Conservation (phyloP, 2,329 filamentous ascomycete species). For the Phaeosphaeriaceae sp. region DNA sequence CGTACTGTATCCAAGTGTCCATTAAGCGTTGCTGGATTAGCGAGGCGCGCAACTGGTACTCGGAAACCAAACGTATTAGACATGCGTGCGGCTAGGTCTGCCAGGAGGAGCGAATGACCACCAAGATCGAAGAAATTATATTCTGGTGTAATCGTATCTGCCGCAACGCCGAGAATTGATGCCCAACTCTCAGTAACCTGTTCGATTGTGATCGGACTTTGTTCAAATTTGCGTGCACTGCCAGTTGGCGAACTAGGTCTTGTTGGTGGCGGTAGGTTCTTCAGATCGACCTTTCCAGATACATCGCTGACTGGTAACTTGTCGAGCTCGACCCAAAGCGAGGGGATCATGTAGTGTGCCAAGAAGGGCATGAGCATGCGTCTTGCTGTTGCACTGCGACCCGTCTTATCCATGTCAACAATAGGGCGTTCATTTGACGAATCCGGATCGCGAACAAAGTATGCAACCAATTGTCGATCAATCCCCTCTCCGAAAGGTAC, state of each 20-base stretch:
- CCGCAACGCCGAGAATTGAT: constrained; percentile 69
- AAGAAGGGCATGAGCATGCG: constrained; percentile 69
- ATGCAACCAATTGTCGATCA: constrained; percentile 76
- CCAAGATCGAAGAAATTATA: constrained; percentile 84
- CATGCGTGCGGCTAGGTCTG: constrained; percentile 74
- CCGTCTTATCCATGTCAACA: constrained; percentile 71
- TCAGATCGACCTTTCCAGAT: constrained; percentile 79
- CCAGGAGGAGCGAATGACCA: constrained; percentile 78
- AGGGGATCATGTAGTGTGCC: constrained; percentile 84
- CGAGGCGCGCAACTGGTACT: constrained; percentile 73
- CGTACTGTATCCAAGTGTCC: constrained; percentile 76
- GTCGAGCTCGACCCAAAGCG: constrained; percentile 76
- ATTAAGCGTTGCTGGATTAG: constrained; percentile 72
- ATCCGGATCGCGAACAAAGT: constrained; percentile 73
- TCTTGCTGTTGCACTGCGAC: constrained; percentile 73
- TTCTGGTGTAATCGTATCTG: constrained; percentile 67
- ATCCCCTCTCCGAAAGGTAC: constrained; percentile 77
- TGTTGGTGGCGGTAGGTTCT: constrained; percentile 71
- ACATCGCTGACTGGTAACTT: constrained; percentile 77
- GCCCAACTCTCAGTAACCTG: constrained; percentile 77
- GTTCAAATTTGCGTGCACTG: constrained; percentile 57
- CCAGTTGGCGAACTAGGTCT: constrained; percentile 54
- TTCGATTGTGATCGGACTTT: constrained; percentile 70
- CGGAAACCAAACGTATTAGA: constrained; percentile 75
- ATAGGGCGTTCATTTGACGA: constrained; percentile 63